These are phyloP conservation scores for Cucurbitaria berberidis DNA, from an alignment of 2,329 filamentous ascomycete species.

Conservation along the genomic window DNA sequence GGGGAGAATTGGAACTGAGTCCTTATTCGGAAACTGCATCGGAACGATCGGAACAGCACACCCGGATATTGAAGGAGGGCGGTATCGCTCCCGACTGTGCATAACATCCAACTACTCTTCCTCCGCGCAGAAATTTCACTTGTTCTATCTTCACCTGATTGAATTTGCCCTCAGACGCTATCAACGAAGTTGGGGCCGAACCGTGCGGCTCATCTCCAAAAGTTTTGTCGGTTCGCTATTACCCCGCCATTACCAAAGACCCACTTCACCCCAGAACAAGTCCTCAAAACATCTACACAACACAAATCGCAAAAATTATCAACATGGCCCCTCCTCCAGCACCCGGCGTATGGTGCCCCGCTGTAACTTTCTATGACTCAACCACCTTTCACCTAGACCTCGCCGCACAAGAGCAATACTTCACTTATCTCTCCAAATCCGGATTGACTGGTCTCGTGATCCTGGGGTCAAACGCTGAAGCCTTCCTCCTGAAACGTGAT, in stretches of 20 bases:
- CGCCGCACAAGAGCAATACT: constrained; percentile 52
- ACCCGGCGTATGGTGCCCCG: constrained; percentile 47
- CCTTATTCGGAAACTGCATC: background rate
- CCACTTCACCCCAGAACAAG: background rate
- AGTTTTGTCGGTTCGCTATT: background rate
- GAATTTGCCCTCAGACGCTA: background rate
- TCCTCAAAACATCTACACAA: too few species aligned
- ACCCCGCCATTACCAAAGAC: background rate
- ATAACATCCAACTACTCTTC: constrained; percentile 6
- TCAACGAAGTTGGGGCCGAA: background rate
- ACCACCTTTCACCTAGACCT: constrained; percentile 50
- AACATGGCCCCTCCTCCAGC: constrained; percentile 22
- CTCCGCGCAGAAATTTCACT: background rate
- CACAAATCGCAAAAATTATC: background rate
- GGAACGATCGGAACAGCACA: constrained; percentile 6
- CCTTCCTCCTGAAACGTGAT: constrained; percentile 53
- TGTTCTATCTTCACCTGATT: background rate
- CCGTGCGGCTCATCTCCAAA: background rate
- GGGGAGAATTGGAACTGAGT: too few species aligned
- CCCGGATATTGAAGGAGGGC: constrained; percentile 16
- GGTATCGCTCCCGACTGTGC: constrained; percentile 10
- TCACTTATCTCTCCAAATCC: constrained; percentile 51
- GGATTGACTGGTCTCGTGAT: constrained; percentile 54
- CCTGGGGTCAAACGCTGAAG: constrained; percentile 56
- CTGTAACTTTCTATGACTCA: constrained; percentile 56